Conservation (phyloP, 768 basidiomycete species). For the Exidia glandulosa region DNA sequence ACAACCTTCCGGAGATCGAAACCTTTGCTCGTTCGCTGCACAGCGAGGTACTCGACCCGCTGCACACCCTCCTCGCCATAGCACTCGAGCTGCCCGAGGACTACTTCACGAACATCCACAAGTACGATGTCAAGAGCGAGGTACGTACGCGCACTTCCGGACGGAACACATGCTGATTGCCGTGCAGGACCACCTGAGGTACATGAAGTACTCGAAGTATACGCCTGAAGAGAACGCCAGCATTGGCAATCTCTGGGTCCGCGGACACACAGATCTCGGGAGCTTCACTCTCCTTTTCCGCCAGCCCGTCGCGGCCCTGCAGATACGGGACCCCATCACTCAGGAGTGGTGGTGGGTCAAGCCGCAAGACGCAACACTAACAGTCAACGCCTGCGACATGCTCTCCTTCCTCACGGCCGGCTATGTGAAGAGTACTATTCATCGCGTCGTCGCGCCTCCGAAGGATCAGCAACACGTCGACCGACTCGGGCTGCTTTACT, state of each 20-base stretch:
- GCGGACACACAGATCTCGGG: conserved; percentile 40
- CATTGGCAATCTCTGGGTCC: conserved; percentile 23
- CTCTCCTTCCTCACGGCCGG: conserved; percentile 36
- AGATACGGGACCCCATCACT: conserved; percentile 35
- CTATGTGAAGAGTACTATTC: conserved; percentile 35
- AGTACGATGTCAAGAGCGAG: conserved; percentile 36
- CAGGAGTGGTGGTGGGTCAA: conserved; percentile 46
- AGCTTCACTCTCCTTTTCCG: conserved; percentile 42
- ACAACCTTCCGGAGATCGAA: conserved; percentile 33
- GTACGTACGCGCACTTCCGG: conserved; percentile 5
- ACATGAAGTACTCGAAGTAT: conserved; percentile 45
- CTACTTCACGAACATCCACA: conserved; percentile 35
- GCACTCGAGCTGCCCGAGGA: conserved; percentile 43
- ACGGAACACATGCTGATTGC: too few species aligned
- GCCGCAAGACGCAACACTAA: conserved; percentile 35
- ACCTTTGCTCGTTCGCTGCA: conserved; percentile 34
- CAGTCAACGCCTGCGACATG: conserved; percentile 41
- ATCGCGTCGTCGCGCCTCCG: conserved; percentile 26
- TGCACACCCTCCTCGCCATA: conserved; percentile 35
- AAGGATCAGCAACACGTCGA: conserved; percentile 41
- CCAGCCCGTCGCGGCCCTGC: conserved; percentile 43
- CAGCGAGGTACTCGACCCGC: conserved; percentile 34
- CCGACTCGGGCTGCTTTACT: conserved; percentile 39
- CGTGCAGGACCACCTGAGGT: conserved; percentile 32
- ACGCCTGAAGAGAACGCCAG: conserved; percentile 28